phyloP scores from a whole-genome alignment of 2,329 filamentous ascomycete genomes.

The Claviceps digitariae region DNA sequence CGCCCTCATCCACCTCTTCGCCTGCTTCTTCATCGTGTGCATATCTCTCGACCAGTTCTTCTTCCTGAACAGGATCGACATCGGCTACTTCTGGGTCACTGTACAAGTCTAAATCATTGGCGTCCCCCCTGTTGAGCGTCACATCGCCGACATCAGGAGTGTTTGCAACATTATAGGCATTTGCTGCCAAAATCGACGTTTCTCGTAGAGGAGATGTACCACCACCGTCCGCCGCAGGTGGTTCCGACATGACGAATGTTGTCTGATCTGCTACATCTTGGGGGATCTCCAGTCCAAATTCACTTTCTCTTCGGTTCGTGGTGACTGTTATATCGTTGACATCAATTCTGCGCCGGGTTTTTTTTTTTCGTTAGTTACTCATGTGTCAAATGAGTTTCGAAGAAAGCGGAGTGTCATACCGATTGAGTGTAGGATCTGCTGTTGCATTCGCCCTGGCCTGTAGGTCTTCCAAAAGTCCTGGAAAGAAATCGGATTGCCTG shows the following conservation, averaged over 20 bases:
- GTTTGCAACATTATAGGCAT: neutral
- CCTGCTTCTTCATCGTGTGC: neutral
- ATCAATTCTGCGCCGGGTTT: constrained; percentile 19
- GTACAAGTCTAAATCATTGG: neutral
- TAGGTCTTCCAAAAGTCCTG: constrained; percentile 30
- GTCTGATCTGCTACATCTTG: constrained; percentile 33
- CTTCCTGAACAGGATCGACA: neutral
- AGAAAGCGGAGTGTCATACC: constrained; percentile 17
- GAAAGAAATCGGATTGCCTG: constrained; percentile 39
- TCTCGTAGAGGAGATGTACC: constrained; percentile 12
- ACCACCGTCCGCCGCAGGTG: constrained; percentile 13
- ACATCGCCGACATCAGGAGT: constrained; percentile 4
- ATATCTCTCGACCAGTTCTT: neutral
- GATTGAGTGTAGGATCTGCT: constrained; percentile 29
- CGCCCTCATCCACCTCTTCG: neutral
- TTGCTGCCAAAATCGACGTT: neutral
- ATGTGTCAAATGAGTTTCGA: neutral
- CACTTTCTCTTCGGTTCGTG: constrained; percentile 29
- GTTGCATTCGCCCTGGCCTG: constrained; percentile 22
- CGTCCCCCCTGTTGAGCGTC: constrained; percentile 3
- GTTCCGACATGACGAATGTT: constrained; percentile 34
- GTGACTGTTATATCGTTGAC: constrained; percentile 27
- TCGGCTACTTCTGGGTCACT: neutral
- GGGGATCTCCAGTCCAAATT: constrained; percentile 37
- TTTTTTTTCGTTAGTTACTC: neutral